These are phyloP conservation scores for Arachis hypogaea DNA, from an alignment of 306 rosid species.

Conservation along the genomic window DNA sequence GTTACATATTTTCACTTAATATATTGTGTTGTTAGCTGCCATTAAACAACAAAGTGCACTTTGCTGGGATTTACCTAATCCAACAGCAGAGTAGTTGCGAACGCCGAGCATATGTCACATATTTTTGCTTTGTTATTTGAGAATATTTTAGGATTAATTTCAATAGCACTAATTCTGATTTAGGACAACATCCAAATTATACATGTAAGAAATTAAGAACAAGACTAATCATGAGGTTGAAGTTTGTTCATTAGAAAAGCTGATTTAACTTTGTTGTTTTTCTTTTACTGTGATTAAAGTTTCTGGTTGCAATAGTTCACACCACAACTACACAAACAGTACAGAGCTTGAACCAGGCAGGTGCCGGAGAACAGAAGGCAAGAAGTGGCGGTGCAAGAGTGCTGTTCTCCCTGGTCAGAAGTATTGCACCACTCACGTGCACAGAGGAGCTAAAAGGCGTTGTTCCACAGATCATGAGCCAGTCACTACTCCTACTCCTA, in stretches of 20 bases:
- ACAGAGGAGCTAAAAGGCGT: slow-evolving; percentile 79
- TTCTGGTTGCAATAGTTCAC: slow-evolving; percentile 48
- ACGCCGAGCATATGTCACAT: not conserved
- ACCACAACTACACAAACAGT: slow-evolving; percentile 35
- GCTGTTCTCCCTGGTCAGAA: slow-evolving; percentile 65
- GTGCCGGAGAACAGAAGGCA: slow-evolving; percentile 92
- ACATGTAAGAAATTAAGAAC: too few relatives aligned
- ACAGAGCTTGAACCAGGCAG: slow-evolving; percentile 59
- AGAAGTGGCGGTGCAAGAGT: slow-evolving; percentile 84
- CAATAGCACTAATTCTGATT: not conserved
- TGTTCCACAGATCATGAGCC: slow-evolving; percentile 34
- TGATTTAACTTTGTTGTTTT: slow-evolving; percentile 7
- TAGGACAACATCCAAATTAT: slow-evolving; percentile 10
- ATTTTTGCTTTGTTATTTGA: not conserved
- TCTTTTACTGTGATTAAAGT: slow-evolving; percentile 43
- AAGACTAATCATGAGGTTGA: not conserved
- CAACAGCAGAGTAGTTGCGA: not conserved
- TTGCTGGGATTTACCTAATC: not conserved
- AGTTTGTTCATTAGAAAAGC: slow-evolving; percentile 22
- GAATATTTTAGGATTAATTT: slow-evolving; percentile 15
- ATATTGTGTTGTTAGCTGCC: slow-evolving; percentile 4
- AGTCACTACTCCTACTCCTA: slow-evolving; percentile 2
- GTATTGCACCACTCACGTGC: slow-evolving; percentile 75
- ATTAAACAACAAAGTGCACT: too few relatives aligned
- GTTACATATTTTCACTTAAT: not conserved